Base-by-base conservation (phyloP, 2,329 filamentous ascomycete genomes). In the Knufia fluminis region DNA sequence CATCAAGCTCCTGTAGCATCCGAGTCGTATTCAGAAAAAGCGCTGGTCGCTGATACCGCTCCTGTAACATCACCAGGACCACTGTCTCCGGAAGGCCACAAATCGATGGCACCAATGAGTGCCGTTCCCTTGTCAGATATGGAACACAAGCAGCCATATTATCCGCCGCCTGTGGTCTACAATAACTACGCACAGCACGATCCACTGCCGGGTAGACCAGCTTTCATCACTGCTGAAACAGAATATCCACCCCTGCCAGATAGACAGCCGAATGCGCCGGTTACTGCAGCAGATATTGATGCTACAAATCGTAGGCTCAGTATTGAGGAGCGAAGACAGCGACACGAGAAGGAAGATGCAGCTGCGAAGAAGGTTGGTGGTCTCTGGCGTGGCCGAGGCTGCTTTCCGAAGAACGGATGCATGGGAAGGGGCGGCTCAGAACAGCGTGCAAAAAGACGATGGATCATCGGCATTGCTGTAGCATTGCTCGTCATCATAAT, bases 261-360 rank as follows among this genome's bases (percentile, higher is more conserved):
- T 32, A 59, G 60, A 31, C 59, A 61, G 46, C 57, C 53, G 38
- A 52, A 56, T 1, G 52, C 57, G 12, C 57, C 60, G 8, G 52
- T 63, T 8, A 59, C 61, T 12, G 47, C 51, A 20, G 54, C 61
- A 16, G 54, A 58, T 4, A 61, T 4, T 44, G 52, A 10, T 52
- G 57, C 2, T 52, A 57, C 22, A 49, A 57, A 46, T 56, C 60
- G n/a, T 58, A 73, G 66, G 56, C 66, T 64, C 50, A 82, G 76
- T 61, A 71, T 67, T 64, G 51, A 82, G 76, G 62, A 71, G 69
- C 38, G 71, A 70, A 60, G 75, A 73, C 50, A 74, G 71, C 52
- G 76, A 72, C 17, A 74, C 76, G 82, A 86, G 61, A 83, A 82
- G 52, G 82, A 86, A 63, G 83, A 86, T 35, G 71, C 71, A 2